Percentiles rank a stretch among this genome's conserved stretches.
phyloP scores from a whole-genome alignment of 805 yeast species.

The Candida pini region DNA sequence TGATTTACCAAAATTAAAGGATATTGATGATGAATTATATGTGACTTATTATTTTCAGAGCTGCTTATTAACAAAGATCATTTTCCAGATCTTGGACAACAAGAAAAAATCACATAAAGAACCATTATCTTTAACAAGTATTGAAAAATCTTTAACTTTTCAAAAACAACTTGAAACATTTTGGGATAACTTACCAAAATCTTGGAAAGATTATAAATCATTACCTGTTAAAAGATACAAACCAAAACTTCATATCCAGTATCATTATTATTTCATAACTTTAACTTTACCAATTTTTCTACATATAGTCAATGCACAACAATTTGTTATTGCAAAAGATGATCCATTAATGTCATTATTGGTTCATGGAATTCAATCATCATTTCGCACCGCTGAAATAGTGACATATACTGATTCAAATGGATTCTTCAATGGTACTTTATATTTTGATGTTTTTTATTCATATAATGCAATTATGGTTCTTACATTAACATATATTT shows the following conservation, averaged over 20 bases:
- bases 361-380: constrained; percentile 35
- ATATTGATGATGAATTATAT: constrained; percentile 27
- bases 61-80: constrained; percentile 31
- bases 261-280: constrained; percentile 36
- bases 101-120: constrained; percentile 32
- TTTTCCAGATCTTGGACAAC: constrained; percentile 36
- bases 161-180: constrained; percentile 31
- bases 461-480: constrained; percentile 39
- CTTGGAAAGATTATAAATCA: constrained; percentile 29
- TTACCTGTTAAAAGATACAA: constrained; percentile 33
- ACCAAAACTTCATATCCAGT: constrained; percentile 36
- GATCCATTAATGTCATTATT: constrained; percentile 37
- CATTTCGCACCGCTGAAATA: constrained; percentile 34
- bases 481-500: constrained; percentile 35
- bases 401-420: constrained; percentile 29
- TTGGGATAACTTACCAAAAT: constrained; percentile 29
- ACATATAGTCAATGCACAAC: constrained; percentile 33
- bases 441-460: constrained; percentile 39
- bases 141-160: constrained; percentile 35
- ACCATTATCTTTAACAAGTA: constrained; percentile 34
- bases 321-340: constrained; percentile 30
- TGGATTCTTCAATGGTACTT: constrained; percentile 39
- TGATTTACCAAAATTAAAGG: constrained; percentile 30
- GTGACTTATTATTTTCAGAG: constrained; percentile 30
- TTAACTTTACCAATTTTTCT: constrained; percentile 39